Percentiles rank a stretch among this genome's conserved stretches.
Conservation (phyloP, 106 monocot species). For the Ottelia alismoides region DNA sequence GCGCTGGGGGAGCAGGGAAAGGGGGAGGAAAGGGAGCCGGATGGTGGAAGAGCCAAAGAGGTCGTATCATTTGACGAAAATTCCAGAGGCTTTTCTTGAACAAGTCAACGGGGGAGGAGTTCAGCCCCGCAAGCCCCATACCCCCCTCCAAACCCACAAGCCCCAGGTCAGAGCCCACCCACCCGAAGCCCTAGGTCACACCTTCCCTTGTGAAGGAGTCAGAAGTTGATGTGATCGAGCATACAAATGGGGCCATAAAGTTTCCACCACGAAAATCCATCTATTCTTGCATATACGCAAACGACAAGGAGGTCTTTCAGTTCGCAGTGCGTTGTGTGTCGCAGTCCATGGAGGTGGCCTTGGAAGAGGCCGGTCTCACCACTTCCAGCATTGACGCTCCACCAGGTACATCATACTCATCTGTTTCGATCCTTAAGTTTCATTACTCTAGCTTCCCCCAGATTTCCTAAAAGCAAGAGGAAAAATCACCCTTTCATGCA, state of each 20-base stretch:
- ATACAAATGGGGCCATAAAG: conserved; percentile 33
- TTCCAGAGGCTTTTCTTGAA: too few relatives aligned
- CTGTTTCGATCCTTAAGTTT: background rate
- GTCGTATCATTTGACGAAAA: too few relatives aligned
- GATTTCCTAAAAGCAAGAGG: too few relatives aligned
- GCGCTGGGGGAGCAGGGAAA: too few relatives aligned
- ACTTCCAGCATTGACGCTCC: conserved; percentile 63
- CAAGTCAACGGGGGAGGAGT: too few relatives aligned
- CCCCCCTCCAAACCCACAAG: too few relatives aligned
- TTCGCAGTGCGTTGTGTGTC: conserved; percentile 86
- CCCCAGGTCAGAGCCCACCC: too few relatives aligned
- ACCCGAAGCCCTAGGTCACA: too few relatives aligned
- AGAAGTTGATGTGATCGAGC: conserved; percentile 17
- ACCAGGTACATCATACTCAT: conserved; percentile 44
- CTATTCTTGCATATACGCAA: conserved; percentile 82
- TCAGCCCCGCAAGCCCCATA: too few relatives aligned
- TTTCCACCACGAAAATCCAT: conserved; percentile 59
- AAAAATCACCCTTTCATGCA: too few relatives aligned
- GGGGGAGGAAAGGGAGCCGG: too few relatives aligned
- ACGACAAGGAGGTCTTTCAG: conserved; percentile 96
- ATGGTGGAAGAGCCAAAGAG: too few relatives aligned
- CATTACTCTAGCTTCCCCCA: background rate
- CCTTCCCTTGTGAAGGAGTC: conserved; percentile 12
- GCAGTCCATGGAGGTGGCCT: conserved; percentile 45
- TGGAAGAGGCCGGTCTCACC: conserved; percentile 53